Evolutionary conservation across 352 stramenopile species (phyloP), one percentile per base, ranked within the genome.

Genomic region (Aphanomyces euteiches): DNA sequence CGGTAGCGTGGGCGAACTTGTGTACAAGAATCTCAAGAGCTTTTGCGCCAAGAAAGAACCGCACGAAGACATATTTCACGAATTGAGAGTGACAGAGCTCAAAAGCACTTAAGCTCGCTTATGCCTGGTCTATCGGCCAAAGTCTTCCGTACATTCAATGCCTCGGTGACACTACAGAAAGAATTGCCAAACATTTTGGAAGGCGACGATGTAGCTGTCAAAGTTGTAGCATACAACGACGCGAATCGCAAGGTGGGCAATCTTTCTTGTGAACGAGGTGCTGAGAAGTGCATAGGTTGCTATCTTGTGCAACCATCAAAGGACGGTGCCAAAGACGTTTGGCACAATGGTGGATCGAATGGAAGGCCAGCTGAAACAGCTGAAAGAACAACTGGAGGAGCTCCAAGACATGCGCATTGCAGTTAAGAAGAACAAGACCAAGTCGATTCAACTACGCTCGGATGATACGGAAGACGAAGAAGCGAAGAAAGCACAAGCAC

Each of bases 71-170:
- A 96, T 99, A 3, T 99, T 99, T 78, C 90, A 99, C 75, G 85
- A 96, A 63, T 88, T 99, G 56, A 97, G 92, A 43, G 95, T 95
- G 13, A 95, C 84, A 13, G 92, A 98, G 67, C 82, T 99, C 47
- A 99, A 99, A 92, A 96, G 63, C 96, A 99, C 78, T 79, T 99
- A 65, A 98, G 97, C 69, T 96, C 87, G 39, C 92, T 99, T 57
- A 99, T 99, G 97, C 94, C 97, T 19, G 98, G 98, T 1, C 83
- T 99, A 4, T 98, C 95, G 39, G 98, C 97, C 56, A 99, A 99
- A 81, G 98, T 99, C 0, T 99, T 99, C 79, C 96, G 98, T 98
- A 99, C 98, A 38, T 99, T 98, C 86, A 99, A 99, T 83, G 98
- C 98, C 4, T 99, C 96, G 0, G 92, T 99, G 53, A 99, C 97